Percentiles rank a stretch among this genome's conserved stretches.
Evolutionary conservation across 1,284 basidiomycete species (phyloP).

Genomic region (Trichosporon coremiiforme): DNA sequence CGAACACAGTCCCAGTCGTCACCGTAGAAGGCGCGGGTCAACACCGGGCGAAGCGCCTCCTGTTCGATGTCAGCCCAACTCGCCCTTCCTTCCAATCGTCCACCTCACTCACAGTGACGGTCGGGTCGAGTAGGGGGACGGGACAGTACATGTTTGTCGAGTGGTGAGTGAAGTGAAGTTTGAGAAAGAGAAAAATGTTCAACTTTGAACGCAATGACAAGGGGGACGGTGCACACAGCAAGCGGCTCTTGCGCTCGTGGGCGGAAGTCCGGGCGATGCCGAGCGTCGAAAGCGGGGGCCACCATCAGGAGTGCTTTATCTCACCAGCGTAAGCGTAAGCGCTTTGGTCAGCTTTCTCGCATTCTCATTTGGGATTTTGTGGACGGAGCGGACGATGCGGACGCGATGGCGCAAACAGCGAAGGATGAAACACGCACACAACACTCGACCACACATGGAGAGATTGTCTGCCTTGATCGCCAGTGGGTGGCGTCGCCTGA

Average conservation of each 20-base stretch:
- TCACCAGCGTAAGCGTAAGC: not conserved
- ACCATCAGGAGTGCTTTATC: conserved; percentile 1
- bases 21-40: conserved; percentile 21
- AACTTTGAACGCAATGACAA: conserved; percentile 6
- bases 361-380: not conserved
- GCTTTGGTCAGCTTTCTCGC: not conserved
- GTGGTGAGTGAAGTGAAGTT: not conserved
- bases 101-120: not conserved
- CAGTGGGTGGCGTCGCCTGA: not conserved
- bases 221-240: conserved; percentile 1
- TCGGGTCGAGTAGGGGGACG: not conserved
- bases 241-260: conserved; percentile 13
- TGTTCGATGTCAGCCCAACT: not conserved
- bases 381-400: not conserved
- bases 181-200: not conserved
- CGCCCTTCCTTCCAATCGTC: not conserved
- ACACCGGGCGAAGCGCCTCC: conserved; percentile 19
- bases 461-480: not conserved
- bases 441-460: not conserved
- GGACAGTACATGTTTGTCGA: conserved; percentile 10
- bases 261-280: not conserved
- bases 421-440: conserved; percentile 7
- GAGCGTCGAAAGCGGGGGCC: not conserved
- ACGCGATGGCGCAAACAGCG: not conserved
- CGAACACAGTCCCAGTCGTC: conserved; percentile 21